Conservation (phyloP, 2,329 filamentous ascomycete genomes). For the Verticillium isaacii region DNA sequence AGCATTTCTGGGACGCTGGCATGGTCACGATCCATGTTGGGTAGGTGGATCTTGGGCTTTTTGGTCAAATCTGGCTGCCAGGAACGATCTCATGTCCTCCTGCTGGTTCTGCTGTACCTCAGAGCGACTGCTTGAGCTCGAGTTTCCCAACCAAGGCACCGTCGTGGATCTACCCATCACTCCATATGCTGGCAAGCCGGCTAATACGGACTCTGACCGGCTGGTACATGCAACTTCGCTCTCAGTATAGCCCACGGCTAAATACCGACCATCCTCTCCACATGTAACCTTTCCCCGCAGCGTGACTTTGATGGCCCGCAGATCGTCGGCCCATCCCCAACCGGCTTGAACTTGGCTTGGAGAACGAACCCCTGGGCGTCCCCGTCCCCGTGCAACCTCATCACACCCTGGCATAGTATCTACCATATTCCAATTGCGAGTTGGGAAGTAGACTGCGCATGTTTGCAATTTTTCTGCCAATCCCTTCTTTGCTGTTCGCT, state of each 20-base stretch:
- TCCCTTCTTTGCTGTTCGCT: no score
- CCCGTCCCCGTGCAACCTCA: not conserved
- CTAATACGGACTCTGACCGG: not conserved
- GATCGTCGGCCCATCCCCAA: not conserved
- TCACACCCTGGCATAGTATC: no score
- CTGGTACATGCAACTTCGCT: not conserved
- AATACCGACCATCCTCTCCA: not conserved
- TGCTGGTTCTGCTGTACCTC: no score
- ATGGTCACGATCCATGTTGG: not conserved
- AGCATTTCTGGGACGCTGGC: not conserved
- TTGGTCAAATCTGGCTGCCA: no score
- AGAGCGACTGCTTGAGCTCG: no score
- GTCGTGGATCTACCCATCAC: no score
- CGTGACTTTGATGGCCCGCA: not conserved
- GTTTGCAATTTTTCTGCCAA: no score
- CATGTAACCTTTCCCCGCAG: not conserved
- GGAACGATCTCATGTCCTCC: no score
- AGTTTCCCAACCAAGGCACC: no score
- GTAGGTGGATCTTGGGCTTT: not conserved
- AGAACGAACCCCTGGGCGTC: not conserved
- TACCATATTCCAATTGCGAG: no score
- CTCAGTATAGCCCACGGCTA: not conserved
- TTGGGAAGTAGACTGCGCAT: no score
- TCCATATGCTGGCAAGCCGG: not conserved
- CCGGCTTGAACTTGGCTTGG: not conserved